Evolutionary conservation across 164 flowering plant genomes (phyloP), one percentile per base, ranked within the genome.

Genomic region (Cinnamomum chago): DNA sequence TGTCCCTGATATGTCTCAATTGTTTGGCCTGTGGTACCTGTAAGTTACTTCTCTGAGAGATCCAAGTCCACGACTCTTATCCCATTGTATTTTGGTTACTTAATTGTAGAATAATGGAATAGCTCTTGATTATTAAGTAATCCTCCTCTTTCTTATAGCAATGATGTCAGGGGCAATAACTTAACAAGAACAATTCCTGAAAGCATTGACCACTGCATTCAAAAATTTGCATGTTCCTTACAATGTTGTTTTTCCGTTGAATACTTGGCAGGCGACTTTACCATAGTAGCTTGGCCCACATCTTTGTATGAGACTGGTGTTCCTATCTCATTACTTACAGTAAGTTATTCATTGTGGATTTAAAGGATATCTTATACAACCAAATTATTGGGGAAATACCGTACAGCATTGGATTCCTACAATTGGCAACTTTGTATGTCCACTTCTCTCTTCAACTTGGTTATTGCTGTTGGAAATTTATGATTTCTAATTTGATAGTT

Each of bases 161-260:
- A 97, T 82, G 98, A 95, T 83, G 94, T 95, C 10, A 75, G 97
- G 71, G 93, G 93, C 18, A 95, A 93, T 76, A 88, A 91, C 72
- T 72, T 95, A 11, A 86, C 92, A 74, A 97, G 98, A 15, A 76
- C 86, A 0, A 95, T 95, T 28, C 98, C 97, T 2, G 90, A 89
- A 3, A 89, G 74, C 84, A 93, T 95, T 76, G 98, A 97, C 13
- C 93, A 93, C 76, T 95, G 98, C 72, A 95, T 93, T 91, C 75
- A 92, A 93, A 75, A 91, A 91, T 65, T 68, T 95, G 98, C 92
- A 88, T 40, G 97, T 75, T 40, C 7, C 30, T 55, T 28, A 25
- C 1, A 25, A 25, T 25, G 27, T 1, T 25, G 27, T 1, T 25
- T 25, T 1, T 25, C 27, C 2, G 27, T 25, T 25, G 27, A 25